Base-by-base conservation (phyloP, 352 stramenopile genomes). In the Pythium myriotylum region DNA sequence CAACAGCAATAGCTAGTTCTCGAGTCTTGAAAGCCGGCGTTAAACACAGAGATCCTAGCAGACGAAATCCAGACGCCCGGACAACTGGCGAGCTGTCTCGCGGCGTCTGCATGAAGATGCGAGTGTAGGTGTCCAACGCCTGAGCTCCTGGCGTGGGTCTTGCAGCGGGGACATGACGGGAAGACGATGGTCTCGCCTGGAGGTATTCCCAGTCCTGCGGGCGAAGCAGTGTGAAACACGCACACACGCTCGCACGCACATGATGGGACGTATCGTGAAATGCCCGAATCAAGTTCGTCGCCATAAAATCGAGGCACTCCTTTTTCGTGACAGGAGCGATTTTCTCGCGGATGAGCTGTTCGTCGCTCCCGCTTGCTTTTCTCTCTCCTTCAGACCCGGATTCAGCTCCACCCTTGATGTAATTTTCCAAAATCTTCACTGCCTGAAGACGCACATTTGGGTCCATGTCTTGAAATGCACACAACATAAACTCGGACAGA, bases 391-490 rank as follows among this genome's bases (percentile, higher is more conserved):
- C 19, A 2, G 12, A 19, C 10, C 2, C 35, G 5, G 39, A 20
- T 13, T 68, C 60, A 40, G 45, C 27, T 8, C 60, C 52, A n/a
- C 84, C 85, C 50, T 94, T 91, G 60, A 95, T 90, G 58, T 95
- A 94, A 53, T 94, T 93, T 54, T 95, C 86, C 54, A 95, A 40
- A 43, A 95, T 92, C 54, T 95, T 95, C 4, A 95, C 79, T 1
- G 86, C 86, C 79, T 95, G 86, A 0, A 95, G 71, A 0, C 86
- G 86, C 41, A 95, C 82, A 54, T 94, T 94, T 2, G 86, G 81
- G 46, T 95, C 86, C 59, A 88, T 72, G 32, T 95, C 86, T 74
- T 91, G 84, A 52, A 94, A 95, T 4, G 84, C 81, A 19, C 70
- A 75, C 14, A 95, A 54, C 79, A 95, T 86, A 62, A 95, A 95